Conservation (phyloP, 371 early-diverging fungal genomes). For the Batrachochytrium dendrobatidis region DNA sequence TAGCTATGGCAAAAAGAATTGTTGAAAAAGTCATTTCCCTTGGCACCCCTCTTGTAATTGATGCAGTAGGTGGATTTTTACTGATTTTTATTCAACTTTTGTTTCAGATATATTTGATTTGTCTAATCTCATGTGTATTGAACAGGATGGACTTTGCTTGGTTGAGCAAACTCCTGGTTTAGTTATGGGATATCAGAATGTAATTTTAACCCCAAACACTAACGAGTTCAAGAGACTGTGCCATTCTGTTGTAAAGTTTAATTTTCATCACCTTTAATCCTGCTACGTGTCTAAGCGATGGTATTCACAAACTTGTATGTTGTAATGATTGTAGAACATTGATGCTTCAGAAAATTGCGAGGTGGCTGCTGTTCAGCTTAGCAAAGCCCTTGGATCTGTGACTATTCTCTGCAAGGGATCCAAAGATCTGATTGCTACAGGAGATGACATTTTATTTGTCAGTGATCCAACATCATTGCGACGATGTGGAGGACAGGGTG, state of each 20-base stretch:
- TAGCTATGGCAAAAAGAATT: constrained; percentile 49
- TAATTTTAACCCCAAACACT: constrained; percentile 86
- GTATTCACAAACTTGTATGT: neutral
- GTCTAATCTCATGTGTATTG: neutral
- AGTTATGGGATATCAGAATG: constrained; percentile 61
- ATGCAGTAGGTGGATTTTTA: constrained; percentile 59
- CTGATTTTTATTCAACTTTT: neutral
- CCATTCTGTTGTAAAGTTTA: constrained; percentile 47
- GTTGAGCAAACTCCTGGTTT: constrained; percentile 65
- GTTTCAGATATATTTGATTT: no score
- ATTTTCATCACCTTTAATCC: neutral
- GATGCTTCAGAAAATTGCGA: constrained; percentile 25
- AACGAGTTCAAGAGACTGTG: constrained; percentile 81
- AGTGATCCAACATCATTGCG: constrained; percentile 65
- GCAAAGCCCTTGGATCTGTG: constrained; percentile 48
- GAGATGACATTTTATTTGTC: constrained; percentile 52
- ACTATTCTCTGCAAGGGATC: constrained; percentile 82
- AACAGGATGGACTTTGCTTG: constrained; percentile 72
- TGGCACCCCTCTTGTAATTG: constrained; percentile 74
- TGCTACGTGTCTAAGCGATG: neutral
- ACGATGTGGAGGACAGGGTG: constrained; percentile 98
- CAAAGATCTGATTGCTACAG: constrained; percentile 73
- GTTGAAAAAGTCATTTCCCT: constrained; percentile 54
- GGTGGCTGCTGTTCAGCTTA: constrained; percentile 23
- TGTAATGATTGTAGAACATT: constrained; percentile 30